Evolutionary conservation across 1,284 basidiomycete species (phyloP), one percentile per base, ranked within the genome.

Genomic region (Mycena citricolor): DNA sequence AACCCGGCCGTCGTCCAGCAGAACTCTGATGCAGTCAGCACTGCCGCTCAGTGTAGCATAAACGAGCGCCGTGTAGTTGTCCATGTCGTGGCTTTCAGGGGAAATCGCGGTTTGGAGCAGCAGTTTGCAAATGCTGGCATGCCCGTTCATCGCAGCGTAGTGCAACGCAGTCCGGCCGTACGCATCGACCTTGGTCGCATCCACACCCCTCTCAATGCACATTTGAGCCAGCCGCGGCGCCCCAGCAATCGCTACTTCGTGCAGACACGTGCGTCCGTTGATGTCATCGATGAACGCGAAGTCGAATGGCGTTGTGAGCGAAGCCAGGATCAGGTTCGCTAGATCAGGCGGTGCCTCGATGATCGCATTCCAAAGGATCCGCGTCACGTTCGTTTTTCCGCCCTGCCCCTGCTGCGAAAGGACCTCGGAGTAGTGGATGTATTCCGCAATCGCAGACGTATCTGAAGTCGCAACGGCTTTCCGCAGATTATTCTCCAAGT

Each of bases 211-310:
- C 39, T 79, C 71, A 19, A 98, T 77, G 63, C 94, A 97, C 16
- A 94, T 68, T 49, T 82, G 69, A 37, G 94, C 90, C 30, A 99
- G 77, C n/a, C 83, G 76, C 19, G 86, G 67, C 13, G 82, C 78
- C 8, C 95, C 95, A 7, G 86, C 83, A 39, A 94, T 91, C 8
- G 92, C 85, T 2, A 92, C 90, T 62, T 95, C 90, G 61, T 99
- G 97, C n/a, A 99, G 77, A 54, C 91, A 92, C 1, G 89, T 94
- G 22, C 97, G 82, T 24, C 90, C 91, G 62, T 97, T 99, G 73
- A 99, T 99, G 59, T 97, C 94, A 62, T 99, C 97, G 31, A 97
- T 77, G 60, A 93, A 97, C 39, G 75, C 73, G 63, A 90, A 98
- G 67, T 98, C 90, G 59, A 98, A 90, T 0, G 85, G 77, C 4